Conservation (phyloP, 768 basidiomycete species). For the Leccinum uliginosum region DNA sequence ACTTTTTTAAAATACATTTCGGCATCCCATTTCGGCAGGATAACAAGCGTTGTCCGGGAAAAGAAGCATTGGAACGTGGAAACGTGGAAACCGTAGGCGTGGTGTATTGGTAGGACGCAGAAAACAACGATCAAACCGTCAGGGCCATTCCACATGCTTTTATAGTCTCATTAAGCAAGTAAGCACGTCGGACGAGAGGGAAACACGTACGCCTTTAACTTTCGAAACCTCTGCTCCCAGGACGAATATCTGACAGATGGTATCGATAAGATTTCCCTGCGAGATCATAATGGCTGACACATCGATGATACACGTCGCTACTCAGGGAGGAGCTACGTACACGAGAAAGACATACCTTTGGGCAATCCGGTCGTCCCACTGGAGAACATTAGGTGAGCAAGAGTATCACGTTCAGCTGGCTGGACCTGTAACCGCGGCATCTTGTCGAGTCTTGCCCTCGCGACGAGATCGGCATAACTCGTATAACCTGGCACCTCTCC, state of each 20-base stretch:
- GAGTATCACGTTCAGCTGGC: constrained; percentile 45
- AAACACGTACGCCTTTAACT: constrained; percentile 34
- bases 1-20: constrained; percentile 42
- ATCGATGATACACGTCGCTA: too few species aligned
- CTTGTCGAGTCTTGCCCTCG: constrained; percentile 32
- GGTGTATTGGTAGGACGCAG: constrained; percentile 65
- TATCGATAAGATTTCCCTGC: constrained; percentile 55
- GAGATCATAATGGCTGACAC: constrained; percentile 63
- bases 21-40: constrained; percentile 59
- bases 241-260: constrained; percentile 37
- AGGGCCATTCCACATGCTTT: constrained; percentile 39
- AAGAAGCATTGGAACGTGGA: constrained; percentile 48
- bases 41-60: constrained; percentile 43
- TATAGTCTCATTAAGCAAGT: neutral
- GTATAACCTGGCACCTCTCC: constrained; percentile 38
- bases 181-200: neutral
- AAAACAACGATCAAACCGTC: constrained; percentile 46
- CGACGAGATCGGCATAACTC: constrained; percentile 44
- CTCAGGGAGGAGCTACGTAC: neutral
- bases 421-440: constrained; percentile 40
- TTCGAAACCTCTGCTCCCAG: constrained; percentile 27
- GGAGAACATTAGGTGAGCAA: constrained; percentile 71
- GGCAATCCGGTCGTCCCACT: constrained; percentile 76
- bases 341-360: constrained; percentile 48
- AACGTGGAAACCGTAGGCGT: constrained; percentile 55